Conservation (phyloP, 2,329 filamentous ascomycete species). For the Colletotrichum sp. region DNA sequence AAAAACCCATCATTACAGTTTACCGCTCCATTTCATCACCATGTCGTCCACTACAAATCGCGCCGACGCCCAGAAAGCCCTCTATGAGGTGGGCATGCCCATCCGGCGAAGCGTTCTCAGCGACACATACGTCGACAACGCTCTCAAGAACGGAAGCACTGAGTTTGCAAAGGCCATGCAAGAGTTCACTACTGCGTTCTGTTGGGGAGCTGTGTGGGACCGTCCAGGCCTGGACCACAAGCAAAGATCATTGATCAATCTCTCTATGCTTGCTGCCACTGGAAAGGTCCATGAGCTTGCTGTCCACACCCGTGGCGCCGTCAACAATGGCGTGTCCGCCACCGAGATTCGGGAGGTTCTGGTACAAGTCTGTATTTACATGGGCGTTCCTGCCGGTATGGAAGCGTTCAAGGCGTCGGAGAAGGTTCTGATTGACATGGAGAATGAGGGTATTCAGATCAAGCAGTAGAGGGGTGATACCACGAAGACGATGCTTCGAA, state of each 20-base stretch:
- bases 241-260: slow-evolving; percentile 65
- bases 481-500: not conserved
- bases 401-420: not conserved
- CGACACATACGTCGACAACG: slow-evolving; percentile 60
- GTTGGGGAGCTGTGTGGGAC: slow-evolving; percentile 67
- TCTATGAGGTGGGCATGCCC: slow-evolving; percentile 64
- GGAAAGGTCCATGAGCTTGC: slow-evolving; percentile 61
- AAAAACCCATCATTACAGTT: not conserved
- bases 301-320: slow-evolving; percentile 63
- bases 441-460: not conserved
- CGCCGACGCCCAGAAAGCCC: slow-evolving; percentile 49
- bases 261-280: slow-evolving; percentile 66
- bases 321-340: slow-evolving; percentile 65
- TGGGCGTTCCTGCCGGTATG: slow-evolving; percentile 38
- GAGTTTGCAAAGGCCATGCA: slow-evolving; percentile 64
- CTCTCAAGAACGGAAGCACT: slow-evolving; percentile 56
- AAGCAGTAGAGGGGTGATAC: not conserved
- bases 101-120: slow-evolving; percentile 64
- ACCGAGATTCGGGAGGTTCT: slow-evolving; percentile 58
- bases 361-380: slow-evolving; percentile 45
- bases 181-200: slow-evolving; percentile 63
- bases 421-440: not conserved
- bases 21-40: not conserved
- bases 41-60: slow-evolving; percentile 5
- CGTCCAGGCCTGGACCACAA: slow-evolving; percentile 65